Evolutionary conservation across 163 green algal species (phyloP).

Genomic region (Scenedesmus sp.): DNA sequence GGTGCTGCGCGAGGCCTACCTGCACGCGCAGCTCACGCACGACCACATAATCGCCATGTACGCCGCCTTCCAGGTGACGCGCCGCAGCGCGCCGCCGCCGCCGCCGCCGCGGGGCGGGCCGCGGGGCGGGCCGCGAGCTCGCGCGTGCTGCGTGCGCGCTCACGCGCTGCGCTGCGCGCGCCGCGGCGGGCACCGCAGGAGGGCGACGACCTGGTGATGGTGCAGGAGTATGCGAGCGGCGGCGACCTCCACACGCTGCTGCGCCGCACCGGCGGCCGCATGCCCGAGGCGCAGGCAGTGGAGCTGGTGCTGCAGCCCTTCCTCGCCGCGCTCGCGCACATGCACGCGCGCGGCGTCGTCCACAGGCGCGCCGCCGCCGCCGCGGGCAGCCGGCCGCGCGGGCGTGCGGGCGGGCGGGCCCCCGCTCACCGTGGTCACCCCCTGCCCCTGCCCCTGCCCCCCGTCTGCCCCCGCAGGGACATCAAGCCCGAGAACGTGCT

Average conservation of each 20-base stretch:
- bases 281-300: slow-evolving; percentile 61
- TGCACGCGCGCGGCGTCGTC: slow-evolving; percentile 64
- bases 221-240: slow-evolving; percentile 65
- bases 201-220: slow-evolving; percentile 57
- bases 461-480: slow-evolving; percentile 57
- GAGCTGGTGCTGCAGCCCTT: slow-evolving; percentile 70
- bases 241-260: slow-evolving; percentile 30
- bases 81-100: too few species aligned
- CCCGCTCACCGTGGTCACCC: too few species aligned
- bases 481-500: slow-evolving; percentile 90
- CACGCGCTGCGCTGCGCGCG: too few species aligned
- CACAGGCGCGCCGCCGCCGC: slow-evolving; percentile 32
- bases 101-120: too few species aligned
- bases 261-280: slow-evolving; percentile 10
- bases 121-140: too few species aligned
- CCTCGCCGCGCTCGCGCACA: slow-evolving; percentile 61
- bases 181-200: too few species aligned
- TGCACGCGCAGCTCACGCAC: slow-evolving; percentile 74
- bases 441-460: neutral
- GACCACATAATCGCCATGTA: slow-evolving; percentile 74
- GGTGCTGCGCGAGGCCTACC: slow-evolving; percentile 79
- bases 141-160: too few species aligned
- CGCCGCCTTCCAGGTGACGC: slow-evolving; percentile 26
- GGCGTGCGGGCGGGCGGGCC: too few species aligned
- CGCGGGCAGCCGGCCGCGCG: too few species aligned